Conservation (phyloP, 768 basidiomycete genomes). For the Pleurotus tuoliensis region DNA sequence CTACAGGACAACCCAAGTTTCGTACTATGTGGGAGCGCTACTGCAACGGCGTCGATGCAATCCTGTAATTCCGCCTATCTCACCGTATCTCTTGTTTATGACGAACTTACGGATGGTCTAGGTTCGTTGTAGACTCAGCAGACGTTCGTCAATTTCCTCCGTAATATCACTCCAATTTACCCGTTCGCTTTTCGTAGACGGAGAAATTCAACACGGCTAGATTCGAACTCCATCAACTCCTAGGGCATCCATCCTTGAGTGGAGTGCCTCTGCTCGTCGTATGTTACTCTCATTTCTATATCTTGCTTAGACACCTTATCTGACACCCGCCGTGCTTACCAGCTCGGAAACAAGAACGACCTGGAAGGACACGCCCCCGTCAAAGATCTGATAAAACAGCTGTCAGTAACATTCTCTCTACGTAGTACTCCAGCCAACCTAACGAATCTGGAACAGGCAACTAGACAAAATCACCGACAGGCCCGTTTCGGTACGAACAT, state of each 20-base stretch:
- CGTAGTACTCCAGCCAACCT: no score
- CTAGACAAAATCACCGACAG: conserved; percentile 77
- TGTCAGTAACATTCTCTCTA: conserved; percentile 47
- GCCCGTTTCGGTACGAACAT: conserved; percentile 76
- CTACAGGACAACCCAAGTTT: conserved; percentile 83
- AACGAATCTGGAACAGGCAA: conserved; percentile 38
- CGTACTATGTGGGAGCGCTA: conserved; percentile 96
- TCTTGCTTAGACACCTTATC: neutral
- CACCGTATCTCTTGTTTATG: neutral
- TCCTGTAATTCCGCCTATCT: conserved; percentile 57
- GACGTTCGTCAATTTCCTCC: conserved; percentile 52
- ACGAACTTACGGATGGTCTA: conserved; percentile 23
- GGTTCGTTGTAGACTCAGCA: conserved; percentile 89
- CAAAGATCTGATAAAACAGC: conserved; percentile 71
- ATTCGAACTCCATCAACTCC: conserved; percentile 80
- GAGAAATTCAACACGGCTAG: conserved; percentile 81
- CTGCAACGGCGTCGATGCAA: conserved; percentile 88
- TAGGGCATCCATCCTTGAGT: conserved; percentile 58
- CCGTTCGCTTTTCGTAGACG: conserved; percentile 36
- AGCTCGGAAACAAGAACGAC: conserved; percentile 96
- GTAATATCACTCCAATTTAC: neutral
- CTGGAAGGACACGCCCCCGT: conserved; percentile 70
- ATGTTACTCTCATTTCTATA: conserved; percentile 23
- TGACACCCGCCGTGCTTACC: neutral
- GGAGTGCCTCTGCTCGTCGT: conserved; percentile 85